These are phyloP conservation scores for Fusarium clavum DNA, from an alignment of 2,329 filamentous ascomycete species.

Conservation along the genomic window DNA sequence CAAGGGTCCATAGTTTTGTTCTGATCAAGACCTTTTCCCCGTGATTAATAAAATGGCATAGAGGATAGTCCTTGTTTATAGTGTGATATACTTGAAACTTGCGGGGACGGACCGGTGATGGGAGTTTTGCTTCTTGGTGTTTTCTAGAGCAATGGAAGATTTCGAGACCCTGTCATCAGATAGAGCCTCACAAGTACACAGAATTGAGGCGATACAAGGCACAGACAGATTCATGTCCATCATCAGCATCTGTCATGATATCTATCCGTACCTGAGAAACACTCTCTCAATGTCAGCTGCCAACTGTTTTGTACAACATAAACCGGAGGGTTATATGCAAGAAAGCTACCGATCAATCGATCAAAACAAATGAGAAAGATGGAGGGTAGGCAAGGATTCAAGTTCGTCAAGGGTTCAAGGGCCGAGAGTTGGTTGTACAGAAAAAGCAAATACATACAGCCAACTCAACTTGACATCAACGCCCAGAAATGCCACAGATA, in stretches of 20 bases:
- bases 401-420: constrained; percentile 25
- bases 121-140: constrained; percentile 6
- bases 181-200: not conserved
- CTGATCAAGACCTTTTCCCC: constrained; percentile 5
- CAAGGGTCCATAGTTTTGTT: constrained; percentile 9
- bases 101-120: not conserved
- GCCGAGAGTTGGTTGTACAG: constrained; percentile 3
- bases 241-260: constrained; percentile 2
- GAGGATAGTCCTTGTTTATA: not conserved
- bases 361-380: constrained; percentile 1
- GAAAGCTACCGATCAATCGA: not conserved
- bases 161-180: constrained; percentile 1
- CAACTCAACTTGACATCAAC: not conserved
- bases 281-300: constrained; percentile 15
- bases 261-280: constrained; percentile 14
- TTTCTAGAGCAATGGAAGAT: constrained; percentile 10
- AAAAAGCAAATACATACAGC: constrained; percentile 3
- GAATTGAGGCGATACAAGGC: not conserved
- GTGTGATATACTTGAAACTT: constrained; percentile 13
- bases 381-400: constrained; percentile 16
- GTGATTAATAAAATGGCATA: not conserved
- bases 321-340: not conserved
- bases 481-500: not conserved
- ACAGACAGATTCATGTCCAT: not conserved
- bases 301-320: constrained; percentile 12